These are phyloP conservation scores for Fusarium sp. DNA, from an alignment of 2,329 filamentous ascomycete species.

Conservation along the genomic window DNA sequence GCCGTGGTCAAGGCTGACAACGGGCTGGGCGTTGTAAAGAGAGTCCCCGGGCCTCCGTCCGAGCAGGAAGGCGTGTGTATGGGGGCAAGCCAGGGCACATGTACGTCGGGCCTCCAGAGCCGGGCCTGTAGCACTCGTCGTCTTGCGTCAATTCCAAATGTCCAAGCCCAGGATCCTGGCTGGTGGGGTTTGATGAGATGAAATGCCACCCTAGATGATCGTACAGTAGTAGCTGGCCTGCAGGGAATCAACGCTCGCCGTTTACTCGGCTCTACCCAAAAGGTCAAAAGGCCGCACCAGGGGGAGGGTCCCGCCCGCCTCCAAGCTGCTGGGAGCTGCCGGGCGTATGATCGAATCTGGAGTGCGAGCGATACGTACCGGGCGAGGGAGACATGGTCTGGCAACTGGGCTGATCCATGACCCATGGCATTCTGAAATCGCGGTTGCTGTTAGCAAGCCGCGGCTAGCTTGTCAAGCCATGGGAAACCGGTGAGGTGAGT, in stretches of 20 bases:
- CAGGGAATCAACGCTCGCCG: constrained; percentile 27
- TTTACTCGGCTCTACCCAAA: constrained; percentile 32
- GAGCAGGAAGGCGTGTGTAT: neutral
- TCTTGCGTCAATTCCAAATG: constrained; percentile 3
- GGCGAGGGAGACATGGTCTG: constrained; percentile 12
- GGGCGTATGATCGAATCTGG: constrained; percentile 35
- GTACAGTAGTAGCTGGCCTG: constrained; percentile 29
- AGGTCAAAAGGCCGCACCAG: constrained; percentile 28
- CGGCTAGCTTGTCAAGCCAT: constrained; percentile 8
- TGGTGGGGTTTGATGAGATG: constrained; percentile 37
- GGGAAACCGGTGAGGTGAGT: constrained; percentile 2
- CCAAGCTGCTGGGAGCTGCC: constrained; percentile 30
- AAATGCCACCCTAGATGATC: constrained; percentile 37
- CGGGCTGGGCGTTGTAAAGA: constrained; percentile 17
- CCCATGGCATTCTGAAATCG: constrained; percentile 23
- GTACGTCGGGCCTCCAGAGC: neutral
- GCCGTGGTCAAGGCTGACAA: constrained; percentile 27
- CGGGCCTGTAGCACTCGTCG: neutral
- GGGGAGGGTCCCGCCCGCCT: constrained; percentile 27
- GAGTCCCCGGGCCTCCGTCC: neutral
- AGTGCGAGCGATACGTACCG: constrained; percentile 16
- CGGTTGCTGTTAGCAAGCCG: constrained; percentile 22
- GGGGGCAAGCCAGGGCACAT: neutral
- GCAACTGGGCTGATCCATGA: constrained; percentile 12
- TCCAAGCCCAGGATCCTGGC: constrained; percentile 9